Evolutionary conservation across 345 rosid genomes (phyloP), one percentile per base, ranked within the genome.

Genomic region (Microcos paniculata): DNA sequence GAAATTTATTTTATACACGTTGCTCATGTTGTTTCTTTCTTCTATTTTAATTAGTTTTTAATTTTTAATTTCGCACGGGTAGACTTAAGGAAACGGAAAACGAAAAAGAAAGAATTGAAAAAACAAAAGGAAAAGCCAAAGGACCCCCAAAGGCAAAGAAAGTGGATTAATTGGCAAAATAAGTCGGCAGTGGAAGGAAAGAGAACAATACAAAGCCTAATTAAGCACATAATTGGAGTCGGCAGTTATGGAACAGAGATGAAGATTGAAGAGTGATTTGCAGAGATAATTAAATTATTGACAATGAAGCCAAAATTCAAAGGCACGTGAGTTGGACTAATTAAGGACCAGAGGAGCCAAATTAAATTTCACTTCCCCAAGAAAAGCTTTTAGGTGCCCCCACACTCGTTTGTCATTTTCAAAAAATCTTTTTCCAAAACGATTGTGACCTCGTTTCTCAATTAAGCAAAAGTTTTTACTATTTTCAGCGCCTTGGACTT

Each of bases 241-340:
- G 33, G 70, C 30, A 11, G 15, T 56, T 19, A 51, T 19, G 23
- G 23, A 18, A 18, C 23, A 15, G 55, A 16, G 7, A 18, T 21
- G 16, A n/a, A n/a, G n/a, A n/a, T 49, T 18, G 18, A 26, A 24
- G 21, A 11, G 28, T 1, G 7, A n/a, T 35, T n/a, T 38, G 46
- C 69, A 12, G 49, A 40, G 48, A 21, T 21, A n/a, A n/a, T n/a
- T n/a, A n/a, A n/a, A 13, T 23, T 13, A 65, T 23, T 42, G 33
- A 31, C 33, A 13, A 19, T 43, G 51, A 46, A 23, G 8, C 40
- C 16, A 26, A 68, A 68, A 26, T 68, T 68, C 72, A 68, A 68
- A 48, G 57, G 23, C 72, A 68, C 72, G 72, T 68, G 72, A 28
- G 42, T 48, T 68, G 57, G 57, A 68, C 71, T 46, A n/a, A 16